A percentile compares a stretch with the other conserved stretches of the same genome.
Conservation (phyloP, 78 protist genomes). For the Polysphondylium violaceum region DNA sequence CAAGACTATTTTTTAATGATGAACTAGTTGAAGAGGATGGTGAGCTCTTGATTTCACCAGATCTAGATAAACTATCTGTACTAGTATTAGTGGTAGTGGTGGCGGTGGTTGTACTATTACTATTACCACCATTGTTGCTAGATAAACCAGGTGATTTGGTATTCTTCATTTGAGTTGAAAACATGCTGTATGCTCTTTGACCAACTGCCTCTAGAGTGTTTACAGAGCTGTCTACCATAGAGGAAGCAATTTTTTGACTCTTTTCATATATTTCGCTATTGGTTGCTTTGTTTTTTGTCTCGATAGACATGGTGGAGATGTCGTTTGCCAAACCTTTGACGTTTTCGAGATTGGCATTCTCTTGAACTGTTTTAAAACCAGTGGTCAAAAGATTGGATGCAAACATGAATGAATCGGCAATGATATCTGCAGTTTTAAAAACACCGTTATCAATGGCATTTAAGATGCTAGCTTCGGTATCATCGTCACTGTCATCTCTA, state of each 20-base stretch:
- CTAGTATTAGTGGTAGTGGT: neutral
- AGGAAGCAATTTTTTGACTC: conserved; percentile 62
- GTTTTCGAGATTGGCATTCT: conserved; percentile 63
- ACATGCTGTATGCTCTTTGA: conserved; percentile 60
- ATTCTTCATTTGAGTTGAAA: conserved; percentile 55
- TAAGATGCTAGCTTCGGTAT: conserved; percentile 4
- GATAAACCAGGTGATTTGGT: neutral
- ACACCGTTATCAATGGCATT: conserved; percentile 69
- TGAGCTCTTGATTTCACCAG: too few species aligned
- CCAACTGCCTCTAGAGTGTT: conserved; percentile 58
- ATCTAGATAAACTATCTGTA: neutral
- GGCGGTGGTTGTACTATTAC: neutral
- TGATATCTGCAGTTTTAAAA: conserved; percentile 70
- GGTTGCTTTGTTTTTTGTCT: conserved; percentile 60
- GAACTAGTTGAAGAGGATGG: neutral
- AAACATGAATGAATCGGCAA: conserved; percentile 63
- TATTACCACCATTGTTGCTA: neutral
- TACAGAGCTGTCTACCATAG: conserved; percentile 54
- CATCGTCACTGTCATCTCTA: conserved; percentile 14
- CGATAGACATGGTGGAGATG: conserved; percentile 35
- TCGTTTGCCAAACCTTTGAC: conserved; percentile 56
- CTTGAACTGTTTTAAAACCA: conserved; percentile 73
- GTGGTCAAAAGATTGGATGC: conserved; percentile 52
- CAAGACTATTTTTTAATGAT: neutral
- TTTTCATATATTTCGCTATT: conserved; percentile 64